A percentile compares a stretch with the other conserved stretches of the same genome.
phyloP scores from a whole-genome alignment of 2,329 filamentous ascomycete species.

The Lachnellula occidentalis region DNA sequence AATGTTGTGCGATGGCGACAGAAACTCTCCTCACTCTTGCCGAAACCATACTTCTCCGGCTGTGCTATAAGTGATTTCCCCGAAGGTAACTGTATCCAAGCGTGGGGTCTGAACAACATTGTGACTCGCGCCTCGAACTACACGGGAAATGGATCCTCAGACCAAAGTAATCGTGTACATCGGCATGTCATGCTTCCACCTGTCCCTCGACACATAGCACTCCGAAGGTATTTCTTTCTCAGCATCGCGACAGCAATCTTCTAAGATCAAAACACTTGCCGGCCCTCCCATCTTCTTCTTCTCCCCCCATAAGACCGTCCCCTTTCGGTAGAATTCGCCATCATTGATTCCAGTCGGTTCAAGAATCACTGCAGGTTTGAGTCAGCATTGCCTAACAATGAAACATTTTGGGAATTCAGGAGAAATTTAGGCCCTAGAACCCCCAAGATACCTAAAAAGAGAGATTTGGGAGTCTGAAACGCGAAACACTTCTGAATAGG shows the following conservation, averaged over 20 bases:
- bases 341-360: not conserved
- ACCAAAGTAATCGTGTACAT: conserved; percentile 4
- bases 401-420: not conserved
- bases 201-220: not conserved
- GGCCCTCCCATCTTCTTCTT: not conserved
- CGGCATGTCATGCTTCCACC: not conserved
- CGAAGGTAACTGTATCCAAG: too few species aligned
- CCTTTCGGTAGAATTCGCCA: conserved; percentile 2
- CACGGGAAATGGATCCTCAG: not conserved
- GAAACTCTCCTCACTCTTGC: too few species aligned
- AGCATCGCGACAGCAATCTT: not conserved
- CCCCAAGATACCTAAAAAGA: too few species aligned
- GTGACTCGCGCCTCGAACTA: too few species aligned
- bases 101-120: too few species aligned
- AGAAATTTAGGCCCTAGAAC: not conserved
- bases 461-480: too few species aligned
- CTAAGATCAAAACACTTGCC: not conserved
- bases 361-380: not conserved
- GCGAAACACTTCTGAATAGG: too few species aligned
- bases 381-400: too few species aligned
- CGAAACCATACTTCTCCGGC: too few species aligned
- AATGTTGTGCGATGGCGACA: too few species aligned
- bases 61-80: too few species aligned
- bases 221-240: not conserved
- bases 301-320: not conserved